phyloP scores from a whole-genome alignment of 164 flowering plant species.

The Umbilicus rupestris region DNA sequence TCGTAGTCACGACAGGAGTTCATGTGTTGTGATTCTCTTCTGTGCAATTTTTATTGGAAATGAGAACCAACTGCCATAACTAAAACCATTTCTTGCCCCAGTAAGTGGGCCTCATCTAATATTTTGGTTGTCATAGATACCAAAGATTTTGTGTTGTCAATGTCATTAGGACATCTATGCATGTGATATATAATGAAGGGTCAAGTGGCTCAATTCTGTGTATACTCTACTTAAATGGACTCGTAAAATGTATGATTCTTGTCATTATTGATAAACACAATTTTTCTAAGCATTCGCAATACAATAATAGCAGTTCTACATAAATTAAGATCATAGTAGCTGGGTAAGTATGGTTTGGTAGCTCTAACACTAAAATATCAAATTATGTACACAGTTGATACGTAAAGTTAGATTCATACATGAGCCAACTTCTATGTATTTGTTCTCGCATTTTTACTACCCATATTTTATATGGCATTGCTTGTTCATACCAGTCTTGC shows the following conservation, averaged over 20 bases:
- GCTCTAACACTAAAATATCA: neutral
- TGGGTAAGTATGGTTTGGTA: neutral
- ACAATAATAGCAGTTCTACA: no score
- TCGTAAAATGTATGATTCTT: neutral
- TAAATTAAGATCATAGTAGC: no score
- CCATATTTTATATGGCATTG: neutral
- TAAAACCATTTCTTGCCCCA: conserved; percentile 15
- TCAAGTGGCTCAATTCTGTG: neutral
- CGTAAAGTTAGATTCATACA: neutral
- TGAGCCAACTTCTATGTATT: neutral
- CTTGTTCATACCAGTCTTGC: neutral
- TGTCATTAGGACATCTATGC: neutral
- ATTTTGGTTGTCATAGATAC: neutral
- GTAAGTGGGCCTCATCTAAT: conserved; percentile 20
- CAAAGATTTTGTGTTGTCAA: conserved; percentile 15
- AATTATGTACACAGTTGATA: neutral
- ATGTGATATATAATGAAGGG: neutral
- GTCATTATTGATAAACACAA: neutral
- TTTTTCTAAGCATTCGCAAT: neutral
- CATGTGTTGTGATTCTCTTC: conserved; percentile 1
- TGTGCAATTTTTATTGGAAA: conserved; percentile 24
- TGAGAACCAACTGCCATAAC: conserved; percentile 29
- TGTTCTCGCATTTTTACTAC: neutral
- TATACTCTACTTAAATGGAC: neutral
- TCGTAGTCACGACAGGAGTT: neutral